Evolutionary conservation across 2,329 filamentous ascomycete genomes (phyloP).

Genomic region (Clonostachys solani): DNA sequence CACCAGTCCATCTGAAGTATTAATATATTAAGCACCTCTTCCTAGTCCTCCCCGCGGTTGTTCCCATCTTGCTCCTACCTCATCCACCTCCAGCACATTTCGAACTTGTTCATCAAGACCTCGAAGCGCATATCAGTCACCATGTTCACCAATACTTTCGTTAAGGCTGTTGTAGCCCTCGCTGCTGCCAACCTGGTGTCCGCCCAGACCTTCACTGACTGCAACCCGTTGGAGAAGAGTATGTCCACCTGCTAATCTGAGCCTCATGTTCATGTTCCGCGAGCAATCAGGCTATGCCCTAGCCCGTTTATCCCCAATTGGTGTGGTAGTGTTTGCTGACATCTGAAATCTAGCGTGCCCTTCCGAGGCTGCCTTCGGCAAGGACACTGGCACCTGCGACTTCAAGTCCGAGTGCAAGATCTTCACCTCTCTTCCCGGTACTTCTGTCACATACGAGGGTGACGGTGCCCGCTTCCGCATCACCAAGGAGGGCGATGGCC

Average conservation of each 20-base stretch:
- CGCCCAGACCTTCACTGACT: conserved; percentile 53
- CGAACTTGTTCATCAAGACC: neutral
- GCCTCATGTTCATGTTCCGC: neutral
- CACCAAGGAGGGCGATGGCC: conserved; percentile 57
- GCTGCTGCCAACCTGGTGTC: conserved; percentile 43
- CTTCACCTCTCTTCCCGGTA: conserved; percentile 42
- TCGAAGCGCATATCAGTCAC: conserved; percentile 1
- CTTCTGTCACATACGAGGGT: conserved; percentile 39
- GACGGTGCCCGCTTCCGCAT: conserved; percentile 62
- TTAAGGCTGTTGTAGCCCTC: conserved; percentile 40
- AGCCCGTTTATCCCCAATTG: neutral
- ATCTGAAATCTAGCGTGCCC: conserved; percentile 55
- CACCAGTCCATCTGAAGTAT: no score
- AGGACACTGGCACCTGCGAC: conserved; percentile 53
- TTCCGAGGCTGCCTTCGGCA: conserved; percentile 72
- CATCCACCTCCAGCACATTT: neutral
- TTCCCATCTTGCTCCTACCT: neutral
- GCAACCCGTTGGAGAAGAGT: conserved; percentile 51
- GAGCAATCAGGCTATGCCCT: neutral
- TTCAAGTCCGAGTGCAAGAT: conserved; percentile 67
- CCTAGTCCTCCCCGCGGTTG: neutral
- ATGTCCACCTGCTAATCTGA: conserved; percentile 11
- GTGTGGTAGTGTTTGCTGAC: neutral
- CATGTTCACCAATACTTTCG: conserved; percentile 40
- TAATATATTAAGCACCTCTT: neutral